A percentile compares a stretch with the other conserved stretches of the same genome.
Conservation (phyloP, 371 early-diverging fungal genomes). For the Mucor piriformis region DNA sequence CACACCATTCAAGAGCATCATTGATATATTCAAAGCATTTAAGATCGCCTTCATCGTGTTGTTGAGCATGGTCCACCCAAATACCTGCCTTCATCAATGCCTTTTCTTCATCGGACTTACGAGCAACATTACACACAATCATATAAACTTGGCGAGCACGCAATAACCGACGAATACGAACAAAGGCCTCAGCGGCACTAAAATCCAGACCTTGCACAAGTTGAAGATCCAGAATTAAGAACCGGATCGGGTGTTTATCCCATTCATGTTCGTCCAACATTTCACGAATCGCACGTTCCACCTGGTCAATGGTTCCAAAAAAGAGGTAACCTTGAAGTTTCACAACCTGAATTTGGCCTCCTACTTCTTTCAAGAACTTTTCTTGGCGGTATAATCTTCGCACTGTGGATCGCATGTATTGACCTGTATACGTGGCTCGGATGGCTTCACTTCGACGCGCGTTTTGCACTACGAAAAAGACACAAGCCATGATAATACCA, state of each 20-base stretch:
- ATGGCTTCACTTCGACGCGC: conserved; percentile 74
- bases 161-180: conserved; percentile 82
- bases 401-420: conserved; percentile 84
- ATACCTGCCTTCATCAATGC: conserved; percentile 80
- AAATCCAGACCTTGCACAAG: conserved; percentile 94
- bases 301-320: conserved; percentile 91
- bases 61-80: conserved; percentile 58
- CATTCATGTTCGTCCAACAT: conserved; percentile 66
- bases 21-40: conserved; percentile 81
- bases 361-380: conserved; percentile 80
- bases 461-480: conserved; percentile 92
- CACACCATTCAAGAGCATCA: conserved; percentile 94
- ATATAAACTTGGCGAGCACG: conserved; percentile 73
- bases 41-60: conserved; percentile 47
- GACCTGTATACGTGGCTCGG: conserved; percentile 78
- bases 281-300: conserved; percentile 78
- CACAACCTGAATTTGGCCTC: conserved; percentile 84
- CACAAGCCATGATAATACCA: conserved; percentile 90
- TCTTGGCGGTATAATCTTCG: conserved; percentile 89
- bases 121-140: conserved; percentile 81
- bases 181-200: conserved; percentile 92
- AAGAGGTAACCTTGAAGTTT: conserved; percentile 93
- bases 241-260: conserved; percentile 76
- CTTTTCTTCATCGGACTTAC: conserved; percentile 66
- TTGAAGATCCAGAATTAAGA: conserved; percentile 86